Evolutionary conservation across 805 yeast genomes (phyloP), one percentile per base, ranked within the genome.

Genomic region (Wickerhamiella azymoides): DNA sequence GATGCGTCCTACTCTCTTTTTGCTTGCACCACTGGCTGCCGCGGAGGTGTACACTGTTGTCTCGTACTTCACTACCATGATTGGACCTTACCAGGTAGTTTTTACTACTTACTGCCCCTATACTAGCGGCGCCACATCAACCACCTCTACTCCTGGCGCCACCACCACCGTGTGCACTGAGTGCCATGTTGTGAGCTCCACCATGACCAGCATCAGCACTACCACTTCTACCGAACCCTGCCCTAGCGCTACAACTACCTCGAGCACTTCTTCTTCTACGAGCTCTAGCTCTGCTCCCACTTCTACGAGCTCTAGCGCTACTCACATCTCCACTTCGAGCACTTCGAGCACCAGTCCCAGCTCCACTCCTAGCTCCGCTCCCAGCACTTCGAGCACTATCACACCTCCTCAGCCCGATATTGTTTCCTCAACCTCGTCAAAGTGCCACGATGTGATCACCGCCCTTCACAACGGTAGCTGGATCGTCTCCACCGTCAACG

Each of bases 71-170:
- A 42, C 45, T 9, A 42, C 40, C 5, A 9, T 36, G 19, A 27
- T 42, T 26, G 45, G 45, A 1, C 45, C 45, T 11, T 42, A 42
- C 32, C 16, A 42, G 26, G 45, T 42, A 8, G 45, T 42, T 2
- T 42, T 42, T 19, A 42, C 45, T 3, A 42, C 45, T 6, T 42
- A 36, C 32, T 42, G 45, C 13, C 45, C 45, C 2, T n/a, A 9
- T 10, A 25, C 36, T 10, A 40, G 40, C 40, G 13, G 19, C 10
- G 28, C 43, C 8, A 6, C 37, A 19, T 7, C 40, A 17, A 6
- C 18, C 11, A 16, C 18, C 13, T 32, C 30, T 36, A 19, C 40
- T 9, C 8, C 30, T 2, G 27, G 10, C 4, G 16, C 41, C 25
- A 19, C 36, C 11, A 19, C 18, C 18, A 11, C 7, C 37, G n/a